Conservation (phyloP, 768 basidiomycete genomes). For the Hygrocybe coccinea region DNA sequence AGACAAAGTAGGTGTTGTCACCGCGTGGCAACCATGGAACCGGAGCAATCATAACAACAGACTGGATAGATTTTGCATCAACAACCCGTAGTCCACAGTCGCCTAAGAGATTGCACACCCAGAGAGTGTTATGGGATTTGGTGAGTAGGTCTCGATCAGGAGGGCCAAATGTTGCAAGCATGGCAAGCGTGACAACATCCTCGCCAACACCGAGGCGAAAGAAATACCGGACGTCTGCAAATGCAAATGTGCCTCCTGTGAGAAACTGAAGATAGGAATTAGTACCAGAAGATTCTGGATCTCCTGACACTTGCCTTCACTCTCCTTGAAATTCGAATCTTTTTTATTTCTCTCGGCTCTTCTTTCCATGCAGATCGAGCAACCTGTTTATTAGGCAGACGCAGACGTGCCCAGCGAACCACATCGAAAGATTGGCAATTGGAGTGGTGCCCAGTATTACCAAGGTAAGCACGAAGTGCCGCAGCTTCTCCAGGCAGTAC, state of each 20-base stretch:
- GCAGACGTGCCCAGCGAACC: slow-evolving; percentile 18
- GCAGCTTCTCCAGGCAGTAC: background rate
- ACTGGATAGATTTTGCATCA: background rate
- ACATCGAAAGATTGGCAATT: background rate
- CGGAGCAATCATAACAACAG: background rate
- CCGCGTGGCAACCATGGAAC: background rate
- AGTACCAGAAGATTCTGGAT: background rate
- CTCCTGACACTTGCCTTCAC: slow-evolving; percentile 1
- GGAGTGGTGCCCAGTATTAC: no score
- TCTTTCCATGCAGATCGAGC: slow-evolving; percentile 20
- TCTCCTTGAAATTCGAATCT: background rate
- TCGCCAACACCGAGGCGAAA: background rate
- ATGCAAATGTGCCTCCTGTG: background rate
- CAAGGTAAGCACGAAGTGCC: background rate
- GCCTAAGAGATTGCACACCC: background rate
- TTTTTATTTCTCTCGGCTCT: background rate
- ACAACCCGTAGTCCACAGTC: background rate
- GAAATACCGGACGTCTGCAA: background rate
- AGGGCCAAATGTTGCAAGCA: background rate
- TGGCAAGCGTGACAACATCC: background rate
- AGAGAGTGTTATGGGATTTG: background rate
- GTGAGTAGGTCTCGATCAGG: background rate
- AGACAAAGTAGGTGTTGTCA: background rate
- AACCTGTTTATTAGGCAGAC: slow-evolving; percentile 23
- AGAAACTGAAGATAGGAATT: background rate